Base-by-base conservation (phyloP, 306 rosid genomes). In the Heteromeles arbutifolia region DNA sequence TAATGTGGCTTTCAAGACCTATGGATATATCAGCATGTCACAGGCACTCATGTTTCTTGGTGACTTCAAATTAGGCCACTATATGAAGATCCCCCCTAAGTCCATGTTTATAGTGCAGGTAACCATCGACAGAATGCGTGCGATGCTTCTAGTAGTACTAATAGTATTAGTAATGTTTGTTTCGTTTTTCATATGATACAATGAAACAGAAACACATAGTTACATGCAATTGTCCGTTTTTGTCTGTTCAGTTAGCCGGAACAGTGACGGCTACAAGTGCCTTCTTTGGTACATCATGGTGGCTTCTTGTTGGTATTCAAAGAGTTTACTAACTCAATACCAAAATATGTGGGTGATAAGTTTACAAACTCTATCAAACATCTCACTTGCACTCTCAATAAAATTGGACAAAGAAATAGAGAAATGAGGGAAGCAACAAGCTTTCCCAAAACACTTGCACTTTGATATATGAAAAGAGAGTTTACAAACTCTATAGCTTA, bases 21-120 rank as follows among this genome's bases (percentile, higher is more conserved):
- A 93, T 11, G 98, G 97, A 1, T 90, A 89, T 79, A 89, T 90
- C 62, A 93, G 95, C 87, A 89, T 91, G 98, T 5, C 89, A 29
- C 97, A 93, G 50, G 97, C 98, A 72, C 89, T 93, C 5, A 17
- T 2, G 29, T 90, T 93, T 67, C 72, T 91, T 12, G n/a, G 50
- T 12, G 98, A 90, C 83, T 91, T 93, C 82, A 93, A 93, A 80
- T 73, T 93, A 71, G 97, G 98, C 48, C 97, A 91, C 76, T 93
- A 93, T 65, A 93, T 90, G 98, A 93, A 93, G 81, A 84, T 91
- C 71, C 95, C 98, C 72, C 97, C 95, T 15, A 91, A 80, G 69
- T 80, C 93, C 52, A 93, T 93, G 98, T 93, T 87, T 81, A 0
- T 87, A 1, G 89, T 68, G 7, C 96, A 92, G 95, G 92, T 90